Evolutionary conservation across 192 early-diverging fungal genomes (phyloP).

Genomic region (Entomortierella lignicola): DNA sequence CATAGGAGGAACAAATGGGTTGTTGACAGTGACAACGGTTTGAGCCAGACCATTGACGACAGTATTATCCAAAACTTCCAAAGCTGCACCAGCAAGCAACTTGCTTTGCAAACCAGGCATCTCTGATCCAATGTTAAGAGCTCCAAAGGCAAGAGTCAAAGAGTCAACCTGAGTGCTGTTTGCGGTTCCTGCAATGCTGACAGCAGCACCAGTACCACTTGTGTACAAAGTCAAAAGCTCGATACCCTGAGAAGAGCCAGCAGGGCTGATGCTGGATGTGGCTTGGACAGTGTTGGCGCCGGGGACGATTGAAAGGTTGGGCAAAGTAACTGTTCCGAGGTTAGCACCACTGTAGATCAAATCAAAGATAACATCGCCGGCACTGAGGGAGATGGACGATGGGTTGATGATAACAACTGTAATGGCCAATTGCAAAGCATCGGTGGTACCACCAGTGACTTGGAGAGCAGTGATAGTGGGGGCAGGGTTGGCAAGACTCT

Average conservation of each 20-base stretch:
- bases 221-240: conserved; percentile 60
- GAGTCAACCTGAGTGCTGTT: conserved; percentile 56
- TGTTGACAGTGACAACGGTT: conserved; percentile 56
- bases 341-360: conserved; percentile 44
- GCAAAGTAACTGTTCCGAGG: conserved; percentile 56
- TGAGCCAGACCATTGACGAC: conserved; percentile 46
- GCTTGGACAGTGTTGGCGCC: conserved; percentile 57
- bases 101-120: conserved; percentile 55
- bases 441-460: conserved; percentile 53
- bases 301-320: conserved; percentile 54
- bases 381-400: conserved; percentile 53
- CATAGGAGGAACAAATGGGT: conserved; percentile 61
- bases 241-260: conserved; percentile 50
- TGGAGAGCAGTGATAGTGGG: conserved; percentile 58
- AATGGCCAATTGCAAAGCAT: conserved; percentile 56
- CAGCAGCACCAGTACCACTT: conserved; percentile 47
- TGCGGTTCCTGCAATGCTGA: conserved; percentile 53
- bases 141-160: conserved; percentile 52
- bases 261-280: conserved; percentile 54
- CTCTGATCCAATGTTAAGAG: conserved; percentile 41
- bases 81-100: conserved; percentile 45
- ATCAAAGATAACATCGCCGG: conserved; percentile 55
- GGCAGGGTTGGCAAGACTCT: conserved; percentile 51
- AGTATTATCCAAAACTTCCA: conserved; percentile 51
- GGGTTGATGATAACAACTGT: conserved; percentile 58